Evolutionary conservation across 768 basidiomycete species (phyloP), one percentile per base, ranked within the genome.

Genomic region (Harrya chromipes): DNA sequence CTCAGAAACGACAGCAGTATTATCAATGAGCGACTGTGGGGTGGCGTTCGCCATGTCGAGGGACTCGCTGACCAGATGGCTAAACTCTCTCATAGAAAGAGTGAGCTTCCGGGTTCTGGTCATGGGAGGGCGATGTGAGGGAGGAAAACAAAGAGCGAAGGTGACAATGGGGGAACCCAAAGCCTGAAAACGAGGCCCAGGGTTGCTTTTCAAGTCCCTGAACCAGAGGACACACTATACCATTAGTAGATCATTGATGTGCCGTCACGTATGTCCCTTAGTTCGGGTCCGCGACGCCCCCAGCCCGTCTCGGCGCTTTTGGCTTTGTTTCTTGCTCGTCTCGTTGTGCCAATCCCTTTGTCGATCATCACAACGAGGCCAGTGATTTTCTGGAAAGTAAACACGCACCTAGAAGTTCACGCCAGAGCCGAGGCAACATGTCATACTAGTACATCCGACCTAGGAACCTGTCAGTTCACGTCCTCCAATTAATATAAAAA

Each of bases 21-120:
- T 29, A 24, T 59, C 48, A 65, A 62, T 10, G 67, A 67, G 11
- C 27, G 66, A 45, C 33, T 57, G 57, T 5, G 40, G 36, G 49
- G 26, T 7, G 42, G 33, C 29, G 29, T 46, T 39, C 14, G 49
- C 39, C 21, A 59, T 33, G 48, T 69, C 66, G 12, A 66, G 59
- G 17, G 67, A 69, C 59, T 67, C 67, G 59, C 58, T 55, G 52
- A 69, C 55, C 57, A 69, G 61, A 50, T 66, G 66, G 53, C 62
- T 69, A 35, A 69, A 69, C 55, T 67, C 68, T 39, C 49, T 66
- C 45, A 69, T 33, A 4, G 65, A 50, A 47, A 67, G 54, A 20
- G 67, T 66, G 48, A 54, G 37, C 45, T 62, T 65, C 26, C 59
- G 55, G 6, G 62, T 47, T 43, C 65, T 55, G 52, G 65, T 55